Conservation (phyloP, 768 basidiomycete species). For the Cystofilobasidium ferigula region DNA sequence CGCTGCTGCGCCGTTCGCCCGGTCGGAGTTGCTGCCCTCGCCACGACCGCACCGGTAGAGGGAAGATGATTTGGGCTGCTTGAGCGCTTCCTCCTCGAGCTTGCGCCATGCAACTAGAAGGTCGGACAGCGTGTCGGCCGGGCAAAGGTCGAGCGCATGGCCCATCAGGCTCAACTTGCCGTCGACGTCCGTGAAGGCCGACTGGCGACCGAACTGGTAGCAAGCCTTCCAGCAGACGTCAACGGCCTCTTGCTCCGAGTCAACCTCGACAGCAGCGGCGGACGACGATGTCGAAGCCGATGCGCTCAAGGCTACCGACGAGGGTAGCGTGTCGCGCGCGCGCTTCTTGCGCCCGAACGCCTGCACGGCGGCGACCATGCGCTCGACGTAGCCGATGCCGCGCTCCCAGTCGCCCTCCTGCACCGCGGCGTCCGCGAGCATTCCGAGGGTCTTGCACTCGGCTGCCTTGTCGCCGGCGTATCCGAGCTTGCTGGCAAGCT, state of each 20-base stretch:
- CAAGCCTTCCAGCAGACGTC: slow-evolving; percentile 85
- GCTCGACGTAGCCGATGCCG: slow-evolving; percentile 59
- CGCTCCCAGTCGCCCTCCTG: slow-evolving; percentile 65
- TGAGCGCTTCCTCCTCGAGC: slow-evolving; percentile 43
- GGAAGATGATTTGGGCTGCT: background rate
- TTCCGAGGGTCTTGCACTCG: slow-evolving; percentile 69
- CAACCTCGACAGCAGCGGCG: slow-evolving; percentile 38
- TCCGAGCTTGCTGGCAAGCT: slow-evolving; percentile 79
- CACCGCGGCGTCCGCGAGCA: slow-evolving; percentile 80
- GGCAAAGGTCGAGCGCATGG: slow-evolving; percentile 73
- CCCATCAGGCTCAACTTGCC: slow-evolving; percentile 64
- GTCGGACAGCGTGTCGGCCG: slow-evolving; percentile 63
- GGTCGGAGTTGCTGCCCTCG: slow-evolving; percentile 29
- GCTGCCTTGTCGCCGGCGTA: slow-evolving; percentile 57
- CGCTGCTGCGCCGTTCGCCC: slow-evolving; percentile 41
- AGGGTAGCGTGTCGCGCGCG: slow-evolving; percentile 23
- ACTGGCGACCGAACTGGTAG: slow-evolving; percentile 73
- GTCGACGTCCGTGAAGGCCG: slow-evolving; percentile 57
- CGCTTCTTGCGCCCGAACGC: slow-evolving; percentile 15
- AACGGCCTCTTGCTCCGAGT: slow-evolving; percentile 45
- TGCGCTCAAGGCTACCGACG: background rate
- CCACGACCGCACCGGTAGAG: too few relatives aligned
- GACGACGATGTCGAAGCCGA: background rate
- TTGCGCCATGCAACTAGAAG: slow-evolving; percentile 68
- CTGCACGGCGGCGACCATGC: slow-evolving; percentile 50